Evolutionary conservation across 192 early-diverging fungal species (phyloP).

Genomic region (Spinellus fusiger): DNA sequence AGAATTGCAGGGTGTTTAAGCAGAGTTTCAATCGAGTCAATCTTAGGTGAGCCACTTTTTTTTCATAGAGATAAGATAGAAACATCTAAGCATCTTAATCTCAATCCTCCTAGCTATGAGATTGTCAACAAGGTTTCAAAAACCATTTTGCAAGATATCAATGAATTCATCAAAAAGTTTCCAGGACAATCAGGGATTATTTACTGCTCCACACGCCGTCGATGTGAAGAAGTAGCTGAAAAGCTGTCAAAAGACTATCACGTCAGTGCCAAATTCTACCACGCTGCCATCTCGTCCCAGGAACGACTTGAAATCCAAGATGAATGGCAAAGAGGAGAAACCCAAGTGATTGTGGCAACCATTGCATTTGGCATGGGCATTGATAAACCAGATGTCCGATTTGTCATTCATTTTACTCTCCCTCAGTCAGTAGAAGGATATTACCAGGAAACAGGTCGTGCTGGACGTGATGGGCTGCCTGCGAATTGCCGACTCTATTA

Average conservation of each 20-base stretch:
- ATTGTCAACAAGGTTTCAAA: conserved; percentile 56
- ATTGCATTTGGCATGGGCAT: conserved; percentile 99
- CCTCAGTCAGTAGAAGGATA: conserved; percentile 92
- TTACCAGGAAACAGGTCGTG: conserved; percentile 94
- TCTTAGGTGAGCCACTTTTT: conserved; percentile 44
- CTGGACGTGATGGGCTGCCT: conserved; percentile 85
- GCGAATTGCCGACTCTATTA: conserved; percentile 86
- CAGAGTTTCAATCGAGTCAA: conserved; percentile 90
- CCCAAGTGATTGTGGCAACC: conserved; percentile 89
- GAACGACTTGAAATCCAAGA: conserved; percentile 74
- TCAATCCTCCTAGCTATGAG: conserved; percentile 45
- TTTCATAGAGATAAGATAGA: neutral
- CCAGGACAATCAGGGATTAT: conserved; percentile 83
- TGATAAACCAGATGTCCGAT: conserved; percentile 94
- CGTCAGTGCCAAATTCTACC: conserved; percentile 73
- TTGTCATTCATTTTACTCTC: conserved; percentile 88
- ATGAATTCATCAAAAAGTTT: conserved; percentile 61
- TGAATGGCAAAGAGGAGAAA: conserved; percentile 70
- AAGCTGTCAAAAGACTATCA: conserved; percentile 54
- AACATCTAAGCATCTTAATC: neutral
- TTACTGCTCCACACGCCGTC: conserved; percentile 74
- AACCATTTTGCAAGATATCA: conserved; percentile 64
- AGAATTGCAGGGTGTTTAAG: conserved; percentile 61
- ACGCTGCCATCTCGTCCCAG: conserved; percentile 77
- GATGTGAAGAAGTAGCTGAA: conserved; percentile 78